Conservation (phyloP, 208 protist genomes). For the Herpetomonas samuelpessoai region DNA sequence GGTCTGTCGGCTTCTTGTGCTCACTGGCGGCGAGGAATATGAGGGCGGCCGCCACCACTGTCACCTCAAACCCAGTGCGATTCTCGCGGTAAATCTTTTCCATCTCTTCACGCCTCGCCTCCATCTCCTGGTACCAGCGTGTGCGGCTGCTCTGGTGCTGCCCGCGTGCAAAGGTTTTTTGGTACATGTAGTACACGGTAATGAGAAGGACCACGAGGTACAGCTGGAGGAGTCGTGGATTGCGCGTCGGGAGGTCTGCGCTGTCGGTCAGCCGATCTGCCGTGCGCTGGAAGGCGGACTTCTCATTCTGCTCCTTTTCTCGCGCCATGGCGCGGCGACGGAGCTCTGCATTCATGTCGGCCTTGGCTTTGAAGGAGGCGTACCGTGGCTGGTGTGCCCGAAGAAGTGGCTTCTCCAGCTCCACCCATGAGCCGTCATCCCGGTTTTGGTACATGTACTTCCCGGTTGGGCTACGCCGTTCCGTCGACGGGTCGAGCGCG, state of each 20-base stretch:
- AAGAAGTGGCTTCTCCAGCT: slow-evolving; percentile 61
- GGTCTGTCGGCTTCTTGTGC: slow-evolving; percentile 34
- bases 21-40: slow-evolving; percentile 56
- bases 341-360: slow-evolving; percentile 65
- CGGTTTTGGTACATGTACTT: slow-evolving; percentile 81
- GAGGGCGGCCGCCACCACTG: slow-evolving; percentile 52
- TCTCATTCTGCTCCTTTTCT: slow-evolving; percentile 70
- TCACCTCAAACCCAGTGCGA: slow-evolving; percentile 43
- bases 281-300: slow-evolving; percentile 54
- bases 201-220: slow-evolving; percentile 38
- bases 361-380: slow-evolving; percentile 49
- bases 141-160: slow-evolving; percentile 38
- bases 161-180: slow-evolving; percentile 58
- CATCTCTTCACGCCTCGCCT: slow-evolving; percentile 39
- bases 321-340: slow-evolving; percentile 47
- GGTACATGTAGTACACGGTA: slow-evolving; percentile 57
- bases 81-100: slow-evolving; percentile 36
- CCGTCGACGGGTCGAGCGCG: slow-evolving; percentile 68
- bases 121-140: slow-evolving; percentile 54
- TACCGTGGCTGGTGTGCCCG: slow-evolving; percentile 64
- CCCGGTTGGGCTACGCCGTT: slow-evolving; percentile 57
- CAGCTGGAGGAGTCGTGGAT: slow-evolving; percentile 36
- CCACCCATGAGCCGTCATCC: slow-evolving; percentile 73
- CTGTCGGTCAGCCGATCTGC: slow-evolving; percentile 58
- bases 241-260: slow-evolving; percentile 61